These are phyloP conservation scores for Xylaria sp. DNA, from an alignment of 2,329 filamentous ascomycete genomes.

Conservation along the genomic window DNA sequence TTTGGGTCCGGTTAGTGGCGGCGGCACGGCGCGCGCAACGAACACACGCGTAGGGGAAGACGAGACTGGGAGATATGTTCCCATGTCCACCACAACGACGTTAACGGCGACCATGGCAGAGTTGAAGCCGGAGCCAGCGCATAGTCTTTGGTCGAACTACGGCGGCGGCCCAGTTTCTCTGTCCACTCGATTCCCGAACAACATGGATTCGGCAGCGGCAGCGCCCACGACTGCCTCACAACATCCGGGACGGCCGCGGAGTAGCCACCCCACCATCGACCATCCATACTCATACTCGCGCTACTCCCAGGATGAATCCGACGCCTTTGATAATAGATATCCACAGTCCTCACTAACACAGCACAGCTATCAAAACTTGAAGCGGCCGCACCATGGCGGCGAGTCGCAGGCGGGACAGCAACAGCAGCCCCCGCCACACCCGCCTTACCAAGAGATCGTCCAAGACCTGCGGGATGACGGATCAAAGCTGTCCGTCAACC, in stretches of 20 bases:
- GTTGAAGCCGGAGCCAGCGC: slow-evolving; percentile 67
- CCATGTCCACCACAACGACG: slow-evolving; percentile 70
- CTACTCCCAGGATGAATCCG: slow-evolving; percentile 65
- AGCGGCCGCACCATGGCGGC: slow-evolving; percentile 62
- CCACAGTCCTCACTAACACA: slow-evolving; percentile 60
- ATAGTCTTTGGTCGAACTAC: slow-evolving; percentile 69
- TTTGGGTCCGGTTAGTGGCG: slow-evolving; percentile 29
- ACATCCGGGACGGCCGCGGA: slow-evolving; percentile 61
- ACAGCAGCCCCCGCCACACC: slow-evolving; percentile 47
- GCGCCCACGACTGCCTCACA: slow-evolving; percentile 56
- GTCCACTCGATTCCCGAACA: slow-evolving; percentile 60
- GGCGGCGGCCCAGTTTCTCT: slow-evolving; percentile 63
- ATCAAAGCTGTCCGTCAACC: slow-evolving; percentile 66
- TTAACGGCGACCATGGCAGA: slow-evolving; percentile 72
- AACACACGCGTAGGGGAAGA: slow-evolving; percentile 33
- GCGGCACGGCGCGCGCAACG: slow-evolving; percentile 36
- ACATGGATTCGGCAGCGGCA: slow-evolving; percentile 61
- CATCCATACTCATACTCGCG: slow-evolving; percentile 64
- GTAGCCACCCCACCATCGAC: slow-evolving; percentile 61
- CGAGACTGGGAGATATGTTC: slow-evolving; percentile 57
- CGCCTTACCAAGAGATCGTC: slow-evolving; percentile 68
- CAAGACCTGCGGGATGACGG: slow-evolving; percentile 69
- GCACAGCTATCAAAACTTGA: slow-evolving; percentile 65
- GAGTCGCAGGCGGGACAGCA: slow-evolving; percentile 32
- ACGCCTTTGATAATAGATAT: slow-evolving; percentile 65